These are phyloP conservation scores for Geotrichum ghanense DNA, from an alignment of 805 yeast genomes.

Conservation along the genomic window DNA sequence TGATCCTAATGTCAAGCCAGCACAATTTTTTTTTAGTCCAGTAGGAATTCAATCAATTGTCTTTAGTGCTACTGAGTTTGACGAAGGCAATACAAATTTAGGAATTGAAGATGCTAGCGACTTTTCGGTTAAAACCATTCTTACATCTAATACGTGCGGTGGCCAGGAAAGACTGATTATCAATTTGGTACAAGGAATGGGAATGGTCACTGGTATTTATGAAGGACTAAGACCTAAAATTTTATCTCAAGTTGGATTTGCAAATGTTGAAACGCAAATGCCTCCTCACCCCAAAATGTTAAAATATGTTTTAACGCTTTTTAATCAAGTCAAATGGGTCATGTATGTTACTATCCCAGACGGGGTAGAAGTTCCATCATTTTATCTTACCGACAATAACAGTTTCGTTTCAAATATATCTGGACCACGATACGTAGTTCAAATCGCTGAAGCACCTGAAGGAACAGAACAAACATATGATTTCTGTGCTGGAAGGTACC, in stretches of 20 bases:
- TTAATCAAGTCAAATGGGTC: constrained; percentile 53
- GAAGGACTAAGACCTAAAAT: constrained; percentile 18
- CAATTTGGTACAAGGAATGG: constrained; percentile 52
- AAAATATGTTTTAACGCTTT: constrained; percentile 45
- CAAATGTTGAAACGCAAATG: constrained; percentile 32
- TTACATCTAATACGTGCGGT: constrained; percentile 8
- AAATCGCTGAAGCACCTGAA: constrained; percentile 41
- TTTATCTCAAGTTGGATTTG: constrained; percentile 56
- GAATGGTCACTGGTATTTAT: constrained; percentile 41
- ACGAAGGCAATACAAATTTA: not conserved
- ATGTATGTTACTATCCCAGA: constrained; percentile 36
- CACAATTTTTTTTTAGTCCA: constrained; percentile 34
- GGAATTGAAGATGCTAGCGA: not conserved
- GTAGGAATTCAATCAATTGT: constrained; percentile 32
- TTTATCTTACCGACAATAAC: constrained; percentile 24
- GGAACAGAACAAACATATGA: constrained; percentile 34
- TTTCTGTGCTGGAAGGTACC: constrained; percentile 50
- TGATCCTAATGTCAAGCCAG: constrained; percentile 32
- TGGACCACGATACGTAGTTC: constrained; percentile 43
- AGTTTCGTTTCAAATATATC: constrained; percentile 34
- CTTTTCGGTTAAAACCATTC: constrained; percentile 3
- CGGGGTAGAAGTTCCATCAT: constrained; percentile 16
- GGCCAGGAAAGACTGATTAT: constrained; percentile 9
- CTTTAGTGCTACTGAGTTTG: constrained; percentile 26
- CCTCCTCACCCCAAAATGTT: constrained; percentile 31